Conservation (phyloP, 345 rosid genomes). For the Schrenkiella parvula region DNA sequence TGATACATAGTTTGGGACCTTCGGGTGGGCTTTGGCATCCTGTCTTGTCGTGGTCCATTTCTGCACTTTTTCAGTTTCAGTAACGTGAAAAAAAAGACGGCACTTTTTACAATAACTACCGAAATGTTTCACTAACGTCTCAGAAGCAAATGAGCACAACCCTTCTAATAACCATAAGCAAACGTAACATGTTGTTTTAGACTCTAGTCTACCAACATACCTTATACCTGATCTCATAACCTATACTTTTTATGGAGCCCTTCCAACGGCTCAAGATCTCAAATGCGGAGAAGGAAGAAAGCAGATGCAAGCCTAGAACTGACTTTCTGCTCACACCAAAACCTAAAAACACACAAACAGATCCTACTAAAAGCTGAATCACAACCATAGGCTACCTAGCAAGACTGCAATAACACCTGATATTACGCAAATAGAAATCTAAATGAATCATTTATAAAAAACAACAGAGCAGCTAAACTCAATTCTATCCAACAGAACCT, state of each 20-base stretch:
- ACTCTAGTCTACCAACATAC: neutral
- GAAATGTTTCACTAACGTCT: neutral
- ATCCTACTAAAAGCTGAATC: neutral
- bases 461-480: neutral
- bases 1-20: constrained; percentile 67
- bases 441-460: neutral
- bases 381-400: neutral
- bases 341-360: neutral
- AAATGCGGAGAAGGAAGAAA: neutral
- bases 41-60: constrained; percentile 89
- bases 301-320: neutral
- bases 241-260: neutral
- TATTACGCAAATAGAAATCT: neutral
- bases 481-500: neutral
- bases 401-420: neutral
- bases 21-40: constrained; percentile 93
- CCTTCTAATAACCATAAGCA: neutral
- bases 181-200: neutral
- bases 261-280: neutral
- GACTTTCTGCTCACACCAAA: neutral
- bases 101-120: neutral
- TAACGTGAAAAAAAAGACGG: neutral
- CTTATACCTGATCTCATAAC: constrained; percentile 5
- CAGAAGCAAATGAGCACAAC: neutral
- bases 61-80: constrained; percentile 27